phyloP scores from a whole-genome alignment of 495 filamentous ascomycete species.

The Tuber magnatum region DNA sequence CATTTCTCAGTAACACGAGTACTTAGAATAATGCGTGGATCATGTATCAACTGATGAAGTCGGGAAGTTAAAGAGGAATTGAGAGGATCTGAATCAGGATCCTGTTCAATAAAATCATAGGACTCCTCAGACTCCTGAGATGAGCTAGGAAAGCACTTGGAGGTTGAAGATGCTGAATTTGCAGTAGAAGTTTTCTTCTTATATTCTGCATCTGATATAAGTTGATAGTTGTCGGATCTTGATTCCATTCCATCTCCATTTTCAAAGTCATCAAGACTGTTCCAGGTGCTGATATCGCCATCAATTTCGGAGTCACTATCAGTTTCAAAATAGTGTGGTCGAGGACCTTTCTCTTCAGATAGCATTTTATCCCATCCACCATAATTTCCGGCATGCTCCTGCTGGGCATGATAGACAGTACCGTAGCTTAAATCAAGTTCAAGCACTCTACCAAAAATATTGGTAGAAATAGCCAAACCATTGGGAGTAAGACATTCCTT shows the following conservation, averaged over 20 bases:
- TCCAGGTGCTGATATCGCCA: not conserved
- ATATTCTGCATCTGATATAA: not conserved
- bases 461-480: conserved; percentile 20
- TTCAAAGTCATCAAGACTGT: not conserved
- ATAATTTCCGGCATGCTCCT: conserved; percentile 8
- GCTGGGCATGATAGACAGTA: conserved; percentile 14
- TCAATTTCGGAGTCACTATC: not conserved
- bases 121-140: not conserved
- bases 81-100: not conserved
- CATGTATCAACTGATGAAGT: not conserved
- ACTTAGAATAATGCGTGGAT: conserved; percentile 14
- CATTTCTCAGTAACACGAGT: conserved; percentile 30
- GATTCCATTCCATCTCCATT: not conserved
- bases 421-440: conserved; percentile 15
- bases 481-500: conserved; percentile 14
- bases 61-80: not conserved
- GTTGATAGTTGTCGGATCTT: not conserved
- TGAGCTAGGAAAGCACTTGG: not conserved
- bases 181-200: not conserved
- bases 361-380: conserved; percentile 12
- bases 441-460: conserved; percentile 15
- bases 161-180: not conserved
- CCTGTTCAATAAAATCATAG: not conserved
- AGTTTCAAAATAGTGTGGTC: not conserved
- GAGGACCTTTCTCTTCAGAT: not conserved